Evolutionary conservation across 2,329 filamentous ascomycete species (phyloP).

Genomic region (Colletotrichum brevisporum): DNA sequence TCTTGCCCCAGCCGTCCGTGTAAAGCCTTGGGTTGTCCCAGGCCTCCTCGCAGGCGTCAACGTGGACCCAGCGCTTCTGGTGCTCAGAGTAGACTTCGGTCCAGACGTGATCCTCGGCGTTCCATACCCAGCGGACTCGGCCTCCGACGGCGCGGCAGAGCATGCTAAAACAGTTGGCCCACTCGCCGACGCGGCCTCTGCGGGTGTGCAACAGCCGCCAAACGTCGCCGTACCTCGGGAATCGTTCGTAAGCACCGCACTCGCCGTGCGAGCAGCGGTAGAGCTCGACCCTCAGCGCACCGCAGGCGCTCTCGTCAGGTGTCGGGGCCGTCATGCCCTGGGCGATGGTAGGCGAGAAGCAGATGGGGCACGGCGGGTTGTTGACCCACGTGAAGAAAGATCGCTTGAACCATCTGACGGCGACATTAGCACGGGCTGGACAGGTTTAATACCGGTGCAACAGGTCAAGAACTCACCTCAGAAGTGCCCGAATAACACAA

Average conservation of each 20-base stretch:
- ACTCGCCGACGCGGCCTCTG: slow-evolving; percentile 90
- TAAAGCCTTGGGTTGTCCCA: slow-evolving; percentile 97
- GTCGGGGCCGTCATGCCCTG: slow-evolving; percentile 88
- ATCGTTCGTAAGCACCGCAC: slow-evolving; percentile 87
- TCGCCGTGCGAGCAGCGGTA: slow-evolving; percentile 85
- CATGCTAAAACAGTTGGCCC: slow-evolving; percentile 99
- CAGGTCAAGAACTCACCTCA: slow-evolving; percentile 65
- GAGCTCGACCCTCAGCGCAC: slow-evolving; percentile 88
- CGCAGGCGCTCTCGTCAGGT: slow-evolving; percentile 89
- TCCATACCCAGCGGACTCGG: slow-evolving; percentile 97
- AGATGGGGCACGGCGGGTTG: slow-evolving; percentile 88
- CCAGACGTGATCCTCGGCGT: slow-evolving; percentile 97
- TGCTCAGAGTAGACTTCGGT: slow-evolving; percentile 97
- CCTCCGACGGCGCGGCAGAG: slow-evolving; percentile 93
- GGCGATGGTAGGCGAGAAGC: slow-evolving; percentile 85
- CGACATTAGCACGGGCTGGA: slow-evolving; percentile 25
- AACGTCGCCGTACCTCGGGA: slow-evolving; percentile 94
- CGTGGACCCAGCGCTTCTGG: slow-evolving; percentile 94
- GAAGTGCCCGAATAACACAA: slow-evolving; percentile 89
- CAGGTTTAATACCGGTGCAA: not conserved
- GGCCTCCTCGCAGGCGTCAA: slow-evolving; percentile 92
- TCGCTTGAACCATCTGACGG: slow-evolving; percentile 88
- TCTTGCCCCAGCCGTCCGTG: slow-evolving; percentile 94
- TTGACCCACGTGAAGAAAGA: slow-evolving; percentile 98
- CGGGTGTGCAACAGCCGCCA: slow-evolving; percentile 91